Conservation (phyloP, 1,139 yeast genomes). For the Blastobotrys niveus region DNA sequence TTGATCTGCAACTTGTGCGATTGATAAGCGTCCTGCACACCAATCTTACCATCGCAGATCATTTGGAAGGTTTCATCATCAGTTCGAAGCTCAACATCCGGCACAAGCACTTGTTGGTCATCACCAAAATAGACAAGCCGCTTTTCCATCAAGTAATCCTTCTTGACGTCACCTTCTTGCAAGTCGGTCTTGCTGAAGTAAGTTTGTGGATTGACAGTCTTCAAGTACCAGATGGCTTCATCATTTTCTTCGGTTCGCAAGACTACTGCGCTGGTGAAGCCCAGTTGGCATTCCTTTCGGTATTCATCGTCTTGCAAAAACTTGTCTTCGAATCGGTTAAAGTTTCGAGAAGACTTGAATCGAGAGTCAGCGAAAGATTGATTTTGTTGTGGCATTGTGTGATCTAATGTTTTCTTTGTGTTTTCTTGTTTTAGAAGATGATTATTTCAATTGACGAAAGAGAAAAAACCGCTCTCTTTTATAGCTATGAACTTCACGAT, state of each 20-base stretch:
- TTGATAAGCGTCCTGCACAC: neutral
- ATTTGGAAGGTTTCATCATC: neutral
- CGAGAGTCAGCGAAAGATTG: slow-evolving; percentile 2
- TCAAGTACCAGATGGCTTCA: slow-evolving; percentile 7
- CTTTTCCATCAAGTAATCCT: slow-evolving; percentile 4
- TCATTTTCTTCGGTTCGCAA: slow-evolving; percentile 2
- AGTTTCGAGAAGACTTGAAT: slow-evolving; percentile 3
- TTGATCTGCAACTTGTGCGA: neutral
- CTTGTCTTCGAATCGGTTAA: slow-evolving; percentile 7
- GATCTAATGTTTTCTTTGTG: neutral
- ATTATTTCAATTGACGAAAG: neutral
- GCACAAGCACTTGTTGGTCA: slow-evolving; percentile 8
- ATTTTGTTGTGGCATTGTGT: slow-evolving; percentile 5
- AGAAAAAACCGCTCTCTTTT: too few species aligned
- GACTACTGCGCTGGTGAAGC: slow-evolving; percentile 5
- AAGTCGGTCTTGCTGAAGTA: neutral
- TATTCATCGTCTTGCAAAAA: neutral
- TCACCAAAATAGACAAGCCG: slow-evolving; percentile 6
- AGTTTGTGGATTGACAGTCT: neutral
- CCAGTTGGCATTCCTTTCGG: neutral
- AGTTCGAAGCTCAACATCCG: slow-evolving; percentile 5
- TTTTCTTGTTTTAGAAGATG: neutral
- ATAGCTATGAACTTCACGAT: too few species aligned
- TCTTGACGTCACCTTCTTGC: slow-evolving; percentile 6
- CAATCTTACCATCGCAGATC: neutral